Base-by-base conservation (phyloP, 768 basidiomycete species). In the Leccinum subgranulosum region DNA sequence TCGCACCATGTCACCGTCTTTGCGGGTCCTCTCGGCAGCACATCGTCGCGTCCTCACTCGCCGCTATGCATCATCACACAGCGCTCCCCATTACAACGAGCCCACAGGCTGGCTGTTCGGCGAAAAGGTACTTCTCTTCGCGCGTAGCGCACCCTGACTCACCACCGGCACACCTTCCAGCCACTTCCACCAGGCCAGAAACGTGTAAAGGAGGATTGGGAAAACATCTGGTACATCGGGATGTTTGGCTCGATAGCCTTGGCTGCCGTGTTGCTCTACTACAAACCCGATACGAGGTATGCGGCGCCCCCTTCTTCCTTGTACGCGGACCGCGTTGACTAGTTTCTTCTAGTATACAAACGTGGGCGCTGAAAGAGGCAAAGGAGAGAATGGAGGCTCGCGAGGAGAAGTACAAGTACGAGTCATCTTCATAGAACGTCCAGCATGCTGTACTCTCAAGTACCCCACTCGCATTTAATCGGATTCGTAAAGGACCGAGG, bases 241-340 rank as follows among this genome's bases (percentile, higher is more conserved):
- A 94, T 97, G 90, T 94, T 90, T 67, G 94, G 94, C 33, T 78
- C 84, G 12, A 88, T 97, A 84, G 84, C 78, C 5, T 75, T 94
- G 59, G 90, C 87, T 29, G 73, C 81, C 10, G 82, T 94, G 31
- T 76, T 91, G 70, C 74, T 93, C 25, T 92, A 92, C 74, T 95
- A 94, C 78, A 95, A 95, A 75, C 94, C 94, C 3, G 92, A 96
- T 69, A 94, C 91, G 17, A 93, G 89, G 94, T 94, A 62, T 59
- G 88, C 61, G 4, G 33, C 6, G 2, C 29, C 19, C n/a, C 25
- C 12, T 28, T 10, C 51, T 54, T 49, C 33, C 48, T 55, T 49
- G 47, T 23, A 52, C 54, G 23, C 57, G 31, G 34, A 10, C 10
- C n/a, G 23, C 23, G 11, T 46, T 50, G 52, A 59, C 46, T 51